phyloP scores from a whole-genome alignment of 164 flowering plant genomes.

The Amborella trichopoda region DNA sequence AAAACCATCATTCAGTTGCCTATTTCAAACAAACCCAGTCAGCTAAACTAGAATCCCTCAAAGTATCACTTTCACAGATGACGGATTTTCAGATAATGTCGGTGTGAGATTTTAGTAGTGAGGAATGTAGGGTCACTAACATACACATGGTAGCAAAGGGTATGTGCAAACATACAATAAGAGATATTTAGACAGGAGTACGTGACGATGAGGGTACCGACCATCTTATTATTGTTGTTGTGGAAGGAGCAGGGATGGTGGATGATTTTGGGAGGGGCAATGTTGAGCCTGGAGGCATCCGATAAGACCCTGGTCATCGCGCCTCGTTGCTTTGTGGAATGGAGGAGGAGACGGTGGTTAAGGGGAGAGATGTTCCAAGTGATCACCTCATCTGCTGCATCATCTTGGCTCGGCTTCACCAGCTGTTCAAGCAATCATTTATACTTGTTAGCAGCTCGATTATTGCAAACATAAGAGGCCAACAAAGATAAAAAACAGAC shows the following conservation, averaged over 20 bases:
- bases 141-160: background rate
- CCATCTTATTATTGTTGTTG: constrained; percentile 25
- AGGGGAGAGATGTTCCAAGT: constrained; percentile 96
- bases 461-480: no score
- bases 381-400: constrained; percentile 79
- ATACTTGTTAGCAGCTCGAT: no score
- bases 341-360: constrained; percentile 66
- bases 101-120: constrained; percentile 1
- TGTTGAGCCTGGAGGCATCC: constrained; percentile 50
- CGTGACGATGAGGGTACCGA: background rate
- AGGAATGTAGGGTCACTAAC: background rate
- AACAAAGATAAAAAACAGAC: no score
- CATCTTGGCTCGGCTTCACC: constrained; percentile 93
- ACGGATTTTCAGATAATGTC: no score
- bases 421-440: no score
- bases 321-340: constrained; percentile 46
- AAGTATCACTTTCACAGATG: no score
- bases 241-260: constrained; percentile 37
- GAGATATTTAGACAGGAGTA: background rate
- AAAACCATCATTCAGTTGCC: no score
- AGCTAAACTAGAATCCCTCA: no score
- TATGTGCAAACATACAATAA: background rate
- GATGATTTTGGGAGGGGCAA: no score
- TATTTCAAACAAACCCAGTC: no score
- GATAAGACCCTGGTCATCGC: constrained; percentile 38